Percentiles rank a stretch among this genome's conserved stretches.
phyloP scores from a whole-genome alignment of 2,329 filamentous ascomycete genomes.

The Penicillium nordicum region DNA sequence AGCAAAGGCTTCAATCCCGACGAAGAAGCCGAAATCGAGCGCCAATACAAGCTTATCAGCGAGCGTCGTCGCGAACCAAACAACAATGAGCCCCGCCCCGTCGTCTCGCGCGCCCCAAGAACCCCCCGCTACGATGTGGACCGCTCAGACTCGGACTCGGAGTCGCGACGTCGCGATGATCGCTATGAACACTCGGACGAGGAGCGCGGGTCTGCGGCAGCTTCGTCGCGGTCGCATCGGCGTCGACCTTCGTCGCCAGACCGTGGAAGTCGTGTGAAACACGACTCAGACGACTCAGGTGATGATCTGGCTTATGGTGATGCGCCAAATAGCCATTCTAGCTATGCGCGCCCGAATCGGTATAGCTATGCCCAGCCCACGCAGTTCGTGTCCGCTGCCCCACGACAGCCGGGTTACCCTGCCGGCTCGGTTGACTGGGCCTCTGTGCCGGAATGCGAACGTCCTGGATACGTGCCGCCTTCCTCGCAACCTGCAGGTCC shows the following conservation, averaged over 20 bases:
- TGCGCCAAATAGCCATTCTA: constrained; percentile 28
- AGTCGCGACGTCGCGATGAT: constrained; percentile 20
- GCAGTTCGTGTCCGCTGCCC: constrained; percentile 16
- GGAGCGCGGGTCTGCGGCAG: constrained; percentile 16
- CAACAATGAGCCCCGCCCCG: neutral
- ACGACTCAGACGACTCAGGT: constrained; percentile 28
- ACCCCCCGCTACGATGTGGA: constrained; percentile 21
- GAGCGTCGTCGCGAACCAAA: constrained; percentile 6
- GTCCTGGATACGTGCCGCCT: constrained; percentile 43
- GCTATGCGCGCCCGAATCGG: constrained; percentile 32
- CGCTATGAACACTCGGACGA: constrained; percentile 27
- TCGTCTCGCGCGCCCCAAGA: constrained; percentile 16
- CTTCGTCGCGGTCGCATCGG: constrained; percentile 16
- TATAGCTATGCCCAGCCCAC: constrained; percentile 34
- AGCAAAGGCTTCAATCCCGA: constrained; percentile 14
- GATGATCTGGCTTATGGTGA: constrained; percentile 42
- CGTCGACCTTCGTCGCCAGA: constrained; percentile 22
- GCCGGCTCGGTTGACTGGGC: constrained; percentile 31
- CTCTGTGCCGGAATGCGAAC: constrained; percentile 40
- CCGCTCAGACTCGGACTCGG: constrained; percentile 23
- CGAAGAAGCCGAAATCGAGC: constrained; percentile 22
- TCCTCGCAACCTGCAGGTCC: constrained; percentile 25
- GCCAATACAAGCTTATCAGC: constrained; percentile 21
- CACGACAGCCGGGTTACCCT: constrained; percentile 15
- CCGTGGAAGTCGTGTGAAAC: constrained; percentile 14